These are phyloP conservation scores for Acer campestre DNA, from an alignment of 345 rosid genomes.

Conservation along the genomic window DNA sequence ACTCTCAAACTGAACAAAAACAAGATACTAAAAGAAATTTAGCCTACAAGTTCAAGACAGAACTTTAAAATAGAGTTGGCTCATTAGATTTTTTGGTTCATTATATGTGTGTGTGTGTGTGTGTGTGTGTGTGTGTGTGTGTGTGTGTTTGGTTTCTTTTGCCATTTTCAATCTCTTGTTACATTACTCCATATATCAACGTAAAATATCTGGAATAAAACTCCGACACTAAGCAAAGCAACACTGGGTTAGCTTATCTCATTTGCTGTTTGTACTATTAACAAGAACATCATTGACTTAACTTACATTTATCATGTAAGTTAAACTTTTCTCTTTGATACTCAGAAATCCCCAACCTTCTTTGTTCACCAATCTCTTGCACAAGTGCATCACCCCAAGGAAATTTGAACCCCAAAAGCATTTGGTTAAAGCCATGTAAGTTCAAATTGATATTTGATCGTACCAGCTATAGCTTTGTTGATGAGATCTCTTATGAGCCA, in stretches of 20 bases:
- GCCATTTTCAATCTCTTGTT: not conserved
- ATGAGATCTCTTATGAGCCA: not conserved
- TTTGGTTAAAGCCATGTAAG: not conserved
- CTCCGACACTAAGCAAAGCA: not conserved
- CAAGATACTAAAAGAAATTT: not conserved
- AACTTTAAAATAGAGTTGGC: not conserved
- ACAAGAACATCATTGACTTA: not conserved
- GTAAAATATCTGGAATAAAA: not conserved
- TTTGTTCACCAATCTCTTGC: too few species aligned
- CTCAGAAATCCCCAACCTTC: not conserved
- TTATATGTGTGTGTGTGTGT: too few species aligned
- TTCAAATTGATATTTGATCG: too few species aligned
- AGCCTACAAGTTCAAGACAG: not conserved
- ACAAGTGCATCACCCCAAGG: too few species aligned
- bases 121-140: too few species aligned
- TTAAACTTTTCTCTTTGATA: not conserved
- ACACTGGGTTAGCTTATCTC: not conserved
- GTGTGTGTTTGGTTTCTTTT: not conserved
- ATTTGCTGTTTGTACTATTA: not conserved
- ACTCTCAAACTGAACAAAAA: not conserved
- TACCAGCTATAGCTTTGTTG: not conserved
- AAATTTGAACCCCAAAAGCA: too few species aligned
- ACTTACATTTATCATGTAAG: not conserved
- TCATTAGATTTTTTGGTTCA: not conserved
- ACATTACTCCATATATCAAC: not conserved